Evolutionary conservation across 352 stramenopile species (phyloP).

Genomic region (Phytopythium boreale): DNA sequence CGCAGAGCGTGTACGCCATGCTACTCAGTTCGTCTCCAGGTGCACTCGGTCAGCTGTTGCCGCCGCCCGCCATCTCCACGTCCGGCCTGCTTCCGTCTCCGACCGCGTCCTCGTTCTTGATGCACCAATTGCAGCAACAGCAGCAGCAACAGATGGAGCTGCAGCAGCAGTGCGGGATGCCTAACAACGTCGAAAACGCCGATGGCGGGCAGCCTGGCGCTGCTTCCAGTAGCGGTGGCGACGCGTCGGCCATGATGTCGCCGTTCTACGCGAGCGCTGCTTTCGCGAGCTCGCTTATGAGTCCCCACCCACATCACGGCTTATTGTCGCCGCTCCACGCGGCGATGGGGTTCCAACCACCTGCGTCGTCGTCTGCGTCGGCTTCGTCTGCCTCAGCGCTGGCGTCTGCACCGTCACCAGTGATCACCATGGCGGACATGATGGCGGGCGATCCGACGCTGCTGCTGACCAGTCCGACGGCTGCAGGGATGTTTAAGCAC

Average conservation of each 20-base stretch:
- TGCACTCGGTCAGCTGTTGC: slow-evolving; percentile 15
- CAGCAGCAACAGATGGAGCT: slow-evolving; percentile 27
- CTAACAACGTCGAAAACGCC: background rate
- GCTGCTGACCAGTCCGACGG: slow-evolving; percentile 28
- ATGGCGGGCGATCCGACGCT: slow-evolving; percentile 31
- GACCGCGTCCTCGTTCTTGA: slow-evolving; percentile 34
- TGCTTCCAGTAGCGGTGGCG: slow-evolving; percentile 21
- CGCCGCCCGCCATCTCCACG: slow-evolving; percentile 18
- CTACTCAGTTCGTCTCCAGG: slow-evolving; percentile 24
- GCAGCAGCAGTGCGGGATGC: slow-evolving; percentile 16
- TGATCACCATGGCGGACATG: slow-evolving; percentile 47
- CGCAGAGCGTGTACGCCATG: slow-evolving; percentile 54
- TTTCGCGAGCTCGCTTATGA: slow-evolving; percentile 4
- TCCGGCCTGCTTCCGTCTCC: slow-evolving; percentile 11
- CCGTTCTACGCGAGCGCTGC: slow-evolving; percentile 24
- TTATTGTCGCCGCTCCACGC: slow-evolving; percentile 15
- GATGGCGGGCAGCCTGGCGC: background rate
- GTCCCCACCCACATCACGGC: slow-evolving; percentile 32
- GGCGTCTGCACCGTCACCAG: slow-evolving; percentile 19
- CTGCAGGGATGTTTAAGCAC: slow-evolving; percentile 37
- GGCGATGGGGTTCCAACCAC: slow-evolving; percentile 5
- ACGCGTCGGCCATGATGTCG: slow-evolving; percentile 18
- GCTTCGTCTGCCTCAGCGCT: slow-evolving; percentile 17
- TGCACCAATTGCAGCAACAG: slow-evolving; percentile 37
- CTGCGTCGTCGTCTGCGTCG: slow-evolving; percentile 6